phyloP scores from a whole-genome alignment of 2,329 filamentous ascomycete species.

The Trichoderma semiorbis region DNA sequence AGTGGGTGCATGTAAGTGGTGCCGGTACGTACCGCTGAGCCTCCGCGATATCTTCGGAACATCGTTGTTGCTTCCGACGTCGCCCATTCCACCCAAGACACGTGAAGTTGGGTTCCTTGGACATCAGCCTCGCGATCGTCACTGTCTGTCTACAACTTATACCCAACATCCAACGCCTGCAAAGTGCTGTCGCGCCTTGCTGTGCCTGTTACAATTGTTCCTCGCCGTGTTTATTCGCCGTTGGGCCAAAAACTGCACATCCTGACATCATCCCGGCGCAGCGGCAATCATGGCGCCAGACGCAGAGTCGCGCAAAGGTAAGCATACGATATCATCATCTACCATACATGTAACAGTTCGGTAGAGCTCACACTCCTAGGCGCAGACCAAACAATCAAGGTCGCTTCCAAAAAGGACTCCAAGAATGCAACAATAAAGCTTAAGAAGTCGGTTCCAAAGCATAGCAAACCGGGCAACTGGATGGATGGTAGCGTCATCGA shows the following conservation, averaged over 20 bases:
- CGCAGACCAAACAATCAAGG: conserved; percentile 60
- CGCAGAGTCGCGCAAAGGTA: conserved; percentile 31
- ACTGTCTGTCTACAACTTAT: neutral
- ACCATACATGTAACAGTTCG: neutral
- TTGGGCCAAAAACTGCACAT: neutral
- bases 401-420: conserved; percentile 53
- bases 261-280: neutral
- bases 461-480: conserved; percentile 68
- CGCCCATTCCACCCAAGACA: neutral
- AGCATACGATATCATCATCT: conserved; percentile 1
- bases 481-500: conserved; percentile 62
- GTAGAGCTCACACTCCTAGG: conserved; percentile 30
- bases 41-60: neutral
- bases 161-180: neutral
- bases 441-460: conserved; percentile 60
- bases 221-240: neutral
- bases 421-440: conserved; percentile 57
- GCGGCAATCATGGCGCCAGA: conserved; percentile 23
- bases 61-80: conserved; percentile 10
- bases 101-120: conserved; percentile 16
- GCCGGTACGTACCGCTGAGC: neutral
- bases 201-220: neutral
- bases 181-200: neutral
- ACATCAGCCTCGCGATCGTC: conserved; percentile 15
- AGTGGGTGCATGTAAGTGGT: neutral